Conservation (phyloP, 2,329 filamentous ascomycete genomes). For the Aureobasidium mangrovei region DNA sequence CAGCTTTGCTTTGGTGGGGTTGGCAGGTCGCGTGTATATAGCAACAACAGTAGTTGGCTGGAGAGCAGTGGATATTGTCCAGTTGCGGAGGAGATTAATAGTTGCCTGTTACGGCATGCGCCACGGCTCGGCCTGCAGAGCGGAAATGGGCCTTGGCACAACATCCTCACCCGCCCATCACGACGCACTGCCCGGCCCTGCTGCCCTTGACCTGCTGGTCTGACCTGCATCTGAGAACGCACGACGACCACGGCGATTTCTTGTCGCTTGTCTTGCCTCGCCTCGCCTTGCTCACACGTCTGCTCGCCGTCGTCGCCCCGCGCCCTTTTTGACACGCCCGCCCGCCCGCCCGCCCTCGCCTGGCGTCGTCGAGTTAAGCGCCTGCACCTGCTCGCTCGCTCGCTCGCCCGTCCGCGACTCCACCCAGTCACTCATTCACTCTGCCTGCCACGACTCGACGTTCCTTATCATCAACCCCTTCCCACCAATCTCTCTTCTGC, state of each 20-base stretch:
- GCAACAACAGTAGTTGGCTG: no score
- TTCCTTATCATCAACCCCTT: not conserved
- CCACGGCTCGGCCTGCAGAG: no score
- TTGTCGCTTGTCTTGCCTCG: constrained; percentile 1
- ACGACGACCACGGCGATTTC: constrained; percentile 9
- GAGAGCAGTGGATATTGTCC: no score
- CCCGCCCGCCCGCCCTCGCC: not conserved
- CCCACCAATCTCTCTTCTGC: not conserved
- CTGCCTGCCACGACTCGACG: constrained; percentile 3
- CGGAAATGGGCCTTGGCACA: not conserved
- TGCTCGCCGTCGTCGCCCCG: not conserved
- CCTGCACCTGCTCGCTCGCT: constrained; percentile 4
- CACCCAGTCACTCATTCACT: constrained; percentile 10
- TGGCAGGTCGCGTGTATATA: not conserved
- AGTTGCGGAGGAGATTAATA: no score
- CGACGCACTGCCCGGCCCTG: not conserved
- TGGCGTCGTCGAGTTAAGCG: constrained; percentile 8
- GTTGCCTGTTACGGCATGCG: no score
- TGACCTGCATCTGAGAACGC: constrained; percentile 10
- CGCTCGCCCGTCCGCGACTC: constrained; percentile 2
- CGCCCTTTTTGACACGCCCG: not conserved
- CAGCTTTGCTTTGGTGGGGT: not conserved
- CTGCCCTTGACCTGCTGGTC: not conserved
- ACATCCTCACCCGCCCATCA: not conserved
- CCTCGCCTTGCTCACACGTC: not conserved